phyloP scores from a whole-genome alignment of 163 green algal species.

The Coccomyxa subellipsoidea region DNA sequence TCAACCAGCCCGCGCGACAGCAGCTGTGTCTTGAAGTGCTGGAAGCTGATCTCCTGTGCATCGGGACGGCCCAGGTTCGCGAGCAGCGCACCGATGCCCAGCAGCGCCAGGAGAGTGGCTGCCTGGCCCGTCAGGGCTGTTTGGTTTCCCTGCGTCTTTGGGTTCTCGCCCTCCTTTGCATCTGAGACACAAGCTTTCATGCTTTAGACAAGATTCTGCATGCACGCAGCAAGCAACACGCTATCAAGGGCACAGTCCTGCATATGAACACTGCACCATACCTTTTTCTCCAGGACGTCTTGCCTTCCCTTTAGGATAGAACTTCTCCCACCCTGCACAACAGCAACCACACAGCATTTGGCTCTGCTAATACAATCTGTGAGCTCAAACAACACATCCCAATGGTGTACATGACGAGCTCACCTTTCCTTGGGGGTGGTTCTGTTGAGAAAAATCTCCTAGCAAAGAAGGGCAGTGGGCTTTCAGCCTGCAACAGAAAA shows the following conservation, averaged over 20 bases:
- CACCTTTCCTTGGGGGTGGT: not conserved
- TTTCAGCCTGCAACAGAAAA: not conserved
- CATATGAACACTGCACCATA: not conserved
- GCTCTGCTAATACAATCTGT: too few species aligned
- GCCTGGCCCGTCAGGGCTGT: not conserved
- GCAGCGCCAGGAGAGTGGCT: not conserved
- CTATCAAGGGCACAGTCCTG: not conserved
- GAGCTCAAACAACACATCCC: too few species aligned
- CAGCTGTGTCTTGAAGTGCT: constrained; percentile 88
- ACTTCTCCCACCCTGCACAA: not conserved
- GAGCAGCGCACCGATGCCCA: not conserved
- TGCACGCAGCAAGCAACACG: not conserved
- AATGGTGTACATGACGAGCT: too few species aligned
- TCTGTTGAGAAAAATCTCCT: constrained; percentile 1
- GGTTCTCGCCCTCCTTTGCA: not conserved
- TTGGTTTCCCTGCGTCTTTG: not conserved
- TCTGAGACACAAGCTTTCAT: not conserved
- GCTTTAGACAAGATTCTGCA: too few species aligned
- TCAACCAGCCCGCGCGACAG: constrained; percentile 80
- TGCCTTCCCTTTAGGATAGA: not conserved
- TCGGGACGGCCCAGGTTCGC: constrained; percentile 26
- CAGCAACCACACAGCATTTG: not conserved
- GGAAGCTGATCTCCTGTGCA: constrained; percentile 80
- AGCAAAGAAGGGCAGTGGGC: not conserved
- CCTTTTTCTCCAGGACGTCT: not conserved